Base-by-base conservation (phyloP, 2,329 filamentous ascomycete genomes). In the Arthrobotrys pseudoclavata region DNA sequence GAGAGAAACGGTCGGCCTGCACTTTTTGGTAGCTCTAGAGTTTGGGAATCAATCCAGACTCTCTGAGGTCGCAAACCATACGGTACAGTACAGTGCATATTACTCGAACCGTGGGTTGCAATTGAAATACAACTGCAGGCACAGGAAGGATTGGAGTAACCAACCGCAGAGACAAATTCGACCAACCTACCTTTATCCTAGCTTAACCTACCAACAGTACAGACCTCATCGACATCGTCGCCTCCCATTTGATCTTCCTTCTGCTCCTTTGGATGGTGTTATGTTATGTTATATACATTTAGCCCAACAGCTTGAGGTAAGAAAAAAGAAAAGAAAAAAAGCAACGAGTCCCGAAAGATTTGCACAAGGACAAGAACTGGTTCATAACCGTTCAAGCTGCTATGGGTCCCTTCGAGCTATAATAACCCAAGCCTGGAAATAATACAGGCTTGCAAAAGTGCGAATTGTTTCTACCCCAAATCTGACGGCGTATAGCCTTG, bases 241-340 rank as follows among this genome's bases (percentile, higher is more conserved):
- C 63, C 70, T 69, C 55, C 67, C 48, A 22, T 45, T 57, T 61
- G 60, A 66, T 50, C 62, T 64, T 42, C 55, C 20, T 42, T 20
- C 18, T 60, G 31, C 67, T 71, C 74, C 61, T 77, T 71, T 71
- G 67, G 67, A 67, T 77, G 67, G 74, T 77, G 74, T 68, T 77
- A 77, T 67, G 74, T 68, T 77, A 77, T 67, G 74, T 77, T 69
- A 71, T 61, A 71, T 57, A 71, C 52, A 47, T 42, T 77, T 76
- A 55, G 60, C 66, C 66, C 52, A 52, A 13, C 20, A 53, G 47
- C 3, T 50, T 24, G 3, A 50, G 22, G 20, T 2, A 24, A 24
- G 20, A 50, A 50, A 50, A 24, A 50, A 10, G 26, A 24, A 50
- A 50, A 50, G 22, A 24, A 24, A 50, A 13, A 50, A 50, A 50